Base-by-base conservation (phyloP, 176 grass and related monocot species). In the Carex kokanica region DNA sequence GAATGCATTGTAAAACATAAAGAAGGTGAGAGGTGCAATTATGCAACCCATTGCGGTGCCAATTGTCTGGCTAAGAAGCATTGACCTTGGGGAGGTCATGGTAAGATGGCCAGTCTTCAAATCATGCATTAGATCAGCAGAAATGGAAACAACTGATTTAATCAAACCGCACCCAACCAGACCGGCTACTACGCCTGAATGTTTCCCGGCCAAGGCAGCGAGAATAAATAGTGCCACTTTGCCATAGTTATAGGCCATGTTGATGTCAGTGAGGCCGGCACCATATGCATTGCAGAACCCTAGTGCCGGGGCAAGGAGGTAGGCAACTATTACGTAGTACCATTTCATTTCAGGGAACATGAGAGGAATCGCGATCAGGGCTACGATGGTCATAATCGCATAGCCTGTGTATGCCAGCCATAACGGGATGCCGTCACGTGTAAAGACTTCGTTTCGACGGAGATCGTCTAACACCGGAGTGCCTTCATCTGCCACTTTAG, bases 271-370 rank as follows among this genome's bases (percentile, higher is more conserved):
- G 66, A 99, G 92, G 8, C 96, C 96, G 2, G 96, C 83, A 2
- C 96, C 96, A 56, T 99, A 99, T 49, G 96, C 96, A 34, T 99
- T 99, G 85, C 96, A 99, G 86, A 99, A 99, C 31, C 96, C 91
- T n/a, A 99, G 85, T 24, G 91, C 83, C 10, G 96, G 96, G 27
- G 96, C 96, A 32, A 99, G 79, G 79, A 93, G 52, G 61, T 99
- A 99, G 34, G 96, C 91, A 78, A 99, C 87, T 69, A 99, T 43
- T 81, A 93, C 86, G 60, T 95, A 99, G 88, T 93, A 93, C 96
- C 96, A 99, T 79, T 90, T 99, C 89, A 99, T 84, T 85, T 93
- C 86, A 25, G 12, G 85, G 89, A 99, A 95, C 93, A 99, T 99
- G 38, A 93, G 63, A 23, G 96, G 93, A 86, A 99, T 92, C 12